Evolutionary conservation across 805 yeast genomes (phyloP).

Genomic region (Myxozyma kluyveri): DNA sequence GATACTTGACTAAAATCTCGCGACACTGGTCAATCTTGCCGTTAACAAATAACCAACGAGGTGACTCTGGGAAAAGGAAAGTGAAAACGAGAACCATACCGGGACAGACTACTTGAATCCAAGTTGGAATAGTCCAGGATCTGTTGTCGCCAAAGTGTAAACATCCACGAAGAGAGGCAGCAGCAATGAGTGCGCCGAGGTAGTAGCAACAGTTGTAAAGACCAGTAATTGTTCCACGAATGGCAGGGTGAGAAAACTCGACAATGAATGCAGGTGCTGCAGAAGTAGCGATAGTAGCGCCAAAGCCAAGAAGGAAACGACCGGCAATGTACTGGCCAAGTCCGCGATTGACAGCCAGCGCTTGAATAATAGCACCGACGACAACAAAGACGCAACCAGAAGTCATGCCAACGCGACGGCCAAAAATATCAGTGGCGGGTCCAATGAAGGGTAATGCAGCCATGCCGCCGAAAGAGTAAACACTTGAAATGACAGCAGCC

Average conservation of each 20-base stretch:
- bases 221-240: too few relatives aligned
- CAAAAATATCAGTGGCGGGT: too few relatives aligned
- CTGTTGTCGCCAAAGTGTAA: too few relatives aligned
- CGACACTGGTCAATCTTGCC: conserved; percentile 45
- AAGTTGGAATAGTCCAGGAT: conserved; percentile 61
- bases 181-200: too few relatives aligned
- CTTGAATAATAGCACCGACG: conserved; percentile 59
- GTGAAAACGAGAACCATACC: conserved; percentile 43
- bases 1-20: conserved; percentile 35
- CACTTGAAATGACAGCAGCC: too few relatives aligned
- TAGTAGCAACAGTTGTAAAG: too few relatives aligned
- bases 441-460: too few relatives aligned
- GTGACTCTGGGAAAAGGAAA: conserved; percentile 47
- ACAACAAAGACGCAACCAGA: conserved; percentile 57
- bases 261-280: too few relatives aligned
- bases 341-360: conserved; percentile 50
- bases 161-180: too few relatives aligned
- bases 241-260: too few relatives aligned
- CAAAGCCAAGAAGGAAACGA: conserved; percentile 63
- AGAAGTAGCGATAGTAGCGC: too few relatives aligned
- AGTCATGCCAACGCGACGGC: conserved; percentile 64
- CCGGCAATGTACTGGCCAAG: conserved; percentile 74
- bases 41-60: conserved; percentile 42
- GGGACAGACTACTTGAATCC: conserved; percentile 60
- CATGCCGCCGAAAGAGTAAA: too few relatives aligned